A percentile compares a stretch with the other conserved stretches of the same genome.
Evolutionary conservation across 495 filamentous ascomycete species (phyloP).

Genomic region (Aspergillus bridgeri): DNA sequence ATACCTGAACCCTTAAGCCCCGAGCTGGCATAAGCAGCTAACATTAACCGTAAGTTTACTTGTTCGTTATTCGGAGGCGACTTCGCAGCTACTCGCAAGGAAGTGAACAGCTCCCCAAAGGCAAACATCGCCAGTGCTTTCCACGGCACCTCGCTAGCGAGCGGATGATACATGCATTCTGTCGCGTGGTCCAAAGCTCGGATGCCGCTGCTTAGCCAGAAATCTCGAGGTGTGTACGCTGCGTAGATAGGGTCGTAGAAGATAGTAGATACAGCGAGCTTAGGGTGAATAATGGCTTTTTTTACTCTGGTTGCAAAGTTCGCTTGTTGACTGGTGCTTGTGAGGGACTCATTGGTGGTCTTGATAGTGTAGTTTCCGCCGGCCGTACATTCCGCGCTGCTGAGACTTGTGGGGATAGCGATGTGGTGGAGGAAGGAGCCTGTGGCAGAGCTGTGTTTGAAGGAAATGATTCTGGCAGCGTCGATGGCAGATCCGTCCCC

Average conservation of each 20-base stretch:
- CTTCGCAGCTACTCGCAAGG: not conserved
- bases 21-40: conserved; percentile 7
- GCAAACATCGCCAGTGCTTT: not conserved
- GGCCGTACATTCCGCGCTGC: conserved; percentile 5
- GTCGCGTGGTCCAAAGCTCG: conserved; percentile 6
- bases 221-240: not conserved
- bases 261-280: not conserved
- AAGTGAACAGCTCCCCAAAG: not conserved
- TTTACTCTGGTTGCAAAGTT: not conserved
- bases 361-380: conserved; percentile 1
- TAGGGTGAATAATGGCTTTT: not conserved
- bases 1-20: not conserved
- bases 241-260: conserved; percentile 8
- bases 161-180: conserved; percentile 4
- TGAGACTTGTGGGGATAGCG: conserved; percentile 7
- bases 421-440: conserved; percentile 2
- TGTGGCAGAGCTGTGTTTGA: not conserved
- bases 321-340: not conserved
- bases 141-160: conserved; percentile 1
- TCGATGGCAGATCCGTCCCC: conserved; percentile 7
- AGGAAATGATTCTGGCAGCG: conserved; percentile 3
- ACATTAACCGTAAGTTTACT: not conserved
- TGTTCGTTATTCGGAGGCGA: not conserved
- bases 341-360: not conserved
- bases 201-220: conserved; percentile 6